Evolutionary conservation across 164 flowering plant genomes (phyloP), one percentile per base, ranked within the genome.

Genomic region (Umbellularia californica): DNA sequence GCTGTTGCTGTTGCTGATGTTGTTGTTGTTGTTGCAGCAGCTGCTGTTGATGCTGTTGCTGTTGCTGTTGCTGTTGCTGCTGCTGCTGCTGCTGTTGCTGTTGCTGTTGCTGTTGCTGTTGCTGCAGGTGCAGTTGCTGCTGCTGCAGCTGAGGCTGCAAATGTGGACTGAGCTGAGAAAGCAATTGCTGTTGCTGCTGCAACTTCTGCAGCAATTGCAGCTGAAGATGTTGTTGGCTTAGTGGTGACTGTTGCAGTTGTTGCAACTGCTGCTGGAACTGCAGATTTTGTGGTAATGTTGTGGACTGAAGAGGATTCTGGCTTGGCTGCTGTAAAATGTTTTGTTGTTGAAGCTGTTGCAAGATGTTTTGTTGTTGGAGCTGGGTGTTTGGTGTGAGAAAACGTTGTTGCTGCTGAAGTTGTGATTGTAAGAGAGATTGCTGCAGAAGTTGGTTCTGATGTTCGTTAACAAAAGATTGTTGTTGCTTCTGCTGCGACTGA

Each of bases 141-240:
- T 64, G 74, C 15, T 27, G 76, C 70, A 79, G 60, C 74, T 87
- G 90, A 70, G 90, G 82, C 77, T 87, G 91, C 78, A 84, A 75
- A 35, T 52, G 76, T 51, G 89, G 75, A 80, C 86, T 79, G 19
- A 82, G 75, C 25, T 89, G 89, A n/a, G 90, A 78, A 50, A 84
- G 81, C 70, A 85, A 74, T 72, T 84, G 89, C 63, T 85, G 87
- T 70, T 85, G 94, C 74, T 88, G 92, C 80, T 92, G 95, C 68
- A 87, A 80, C 78, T 89, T 90, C 81, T 94, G 97, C 70, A 90
- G 79, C 72, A 89, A 67, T 76, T 91, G 96, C 33, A 90, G 75
- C 58, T 91, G 98, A 74, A 90, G 83, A 70, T 93, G 94, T 68
- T 87, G 90, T 35, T 89, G 90, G 2, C 89, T 72, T 51, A 82